Evolutionary conservation across 2,329 filamentous ascomycete genomes (phyloP).

Genomic region (Fusarium sp.): DNA sequence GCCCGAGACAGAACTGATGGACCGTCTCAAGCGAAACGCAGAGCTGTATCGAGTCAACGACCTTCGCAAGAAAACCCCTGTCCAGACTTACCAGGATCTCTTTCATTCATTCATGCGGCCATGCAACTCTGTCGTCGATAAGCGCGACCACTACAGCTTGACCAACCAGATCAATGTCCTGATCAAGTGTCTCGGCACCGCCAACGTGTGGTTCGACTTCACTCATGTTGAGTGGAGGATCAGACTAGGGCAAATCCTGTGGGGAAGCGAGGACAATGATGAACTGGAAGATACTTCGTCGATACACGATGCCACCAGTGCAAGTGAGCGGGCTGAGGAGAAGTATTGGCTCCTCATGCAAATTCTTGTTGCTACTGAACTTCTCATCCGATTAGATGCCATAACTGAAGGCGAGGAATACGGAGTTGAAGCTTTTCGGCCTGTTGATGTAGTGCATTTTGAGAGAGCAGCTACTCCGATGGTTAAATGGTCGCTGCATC

Average conservation of each 20-base stretch:
- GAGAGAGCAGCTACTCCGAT: slow-evolving; percentile 69
- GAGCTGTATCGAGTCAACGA: slow-evolving; percentile 66
- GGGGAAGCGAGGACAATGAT: slow-evolving; percentile 66
- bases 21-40: slow-evolving; percentile 67
- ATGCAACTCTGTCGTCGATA: slow-evolving; percentile 66
- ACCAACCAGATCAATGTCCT: slow-evolving; percentile 77
- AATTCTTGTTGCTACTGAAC: slow-evolving; percentile 71
- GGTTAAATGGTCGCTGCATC: slow-evolving; percentile 74
- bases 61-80: slow-evolving; percentile 61
- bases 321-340: slow-evolving; percentile 67
- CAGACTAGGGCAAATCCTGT: slow-evolving; percentile 76
- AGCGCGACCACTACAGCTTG: slow-evolving; percentile 69
- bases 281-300: slow-evolving; percentile 64
- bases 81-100: slow-evolving; percentile 71
- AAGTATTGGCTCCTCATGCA: slow-evolving; percentile 75
- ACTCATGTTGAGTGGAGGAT: slow-evolving; percentile 81
- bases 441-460: slow-evolving; percentile 69
- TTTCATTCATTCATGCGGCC: slow-evolving; percentile 70
- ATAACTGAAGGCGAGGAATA: slow-evolving; percentile 70
- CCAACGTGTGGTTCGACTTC: slow-evolving; percentile 80
- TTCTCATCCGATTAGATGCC: slow-evolving; percentile 72
- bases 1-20: slow-evolving; percentile 67
- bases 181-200: slow-evolving; percentile 71
- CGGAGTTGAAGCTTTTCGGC: slow-evolving; percentile 61
- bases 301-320: slow-evolving; percentile 60